Percentiles rank a stretch among this genome's conserved stretches.
These are phyloP conservation scores for Fonsecaea multimorphosa DNA, from an alignment of 2,329 filamentous ascomycete genomes.

Conservation along the genomic window DNA sequence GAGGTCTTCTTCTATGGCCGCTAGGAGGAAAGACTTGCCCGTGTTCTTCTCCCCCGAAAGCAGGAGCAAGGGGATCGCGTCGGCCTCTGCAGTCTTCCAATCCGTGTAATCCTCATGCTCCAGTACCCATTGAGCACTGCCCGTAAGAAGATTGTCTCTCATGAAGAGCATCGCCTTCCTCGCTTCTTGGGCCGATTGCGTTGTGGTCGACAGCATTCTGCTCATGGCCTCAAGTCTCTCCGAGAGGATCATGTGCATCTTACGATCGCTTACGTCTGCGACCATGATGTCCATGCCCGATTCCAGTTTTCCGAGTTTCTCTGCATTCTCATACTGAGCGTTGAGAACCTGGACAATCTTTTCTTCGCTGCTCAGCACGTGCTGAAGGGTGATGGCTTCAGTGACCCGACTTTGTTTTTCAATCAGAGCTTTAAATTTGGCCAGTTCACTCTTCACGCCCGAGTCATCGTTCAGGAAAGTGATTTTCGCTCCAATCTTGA, in stretches of 20 bases:
- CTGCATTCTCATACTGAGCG: constrained; percentile 7
- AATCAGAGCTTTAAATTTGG: constrained; percentile 38
- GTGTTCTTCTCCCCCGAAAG: background rate
- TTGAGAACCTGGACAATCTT: constrained; percentile 8
- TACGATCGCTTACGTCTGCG: constrained; percentile 7
- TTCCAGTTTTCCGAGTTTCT: constrained; percentile 9
- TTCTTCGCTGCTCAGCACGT: constrained; percentile 17
- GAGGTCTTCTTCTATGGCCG: background rate
- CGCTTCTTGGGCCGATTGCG: constrained; percentile 4
- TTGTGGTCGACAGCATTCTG: constrained; percentile 7
- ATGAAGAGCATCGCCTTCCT: background rate
- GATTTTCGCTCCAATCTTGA: constrained; percentile 33
- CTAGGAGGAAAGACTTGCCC: background rate
- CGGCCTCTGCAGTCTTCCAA: background rate
- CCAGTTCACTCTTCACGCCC: constrained; percentile 41
- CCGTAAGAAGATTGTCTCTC: background rate
- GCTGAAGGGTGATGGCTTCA: constrained; percentile 34
- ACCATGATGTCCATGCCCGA: constrained; percentile 1
- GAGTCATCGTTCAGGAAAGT: constrained; percentile 43
- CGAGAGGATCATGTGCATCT: constrained; percentile 9
- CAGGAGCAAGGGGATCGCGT: background rate
- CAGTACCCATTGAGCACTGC: background rate
- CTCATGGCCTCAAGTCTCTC: constrained; percentile 3
- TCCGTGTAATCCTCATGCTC: background rate
- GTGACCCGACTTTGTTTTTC: constrained; percentile 42